A percentile compares a stretch with the other conserved stretches of the same genome.
phyloP scores from a whole-genome alignment of 345 rosid species.

The Raphanus raphanistrum region DNA sequence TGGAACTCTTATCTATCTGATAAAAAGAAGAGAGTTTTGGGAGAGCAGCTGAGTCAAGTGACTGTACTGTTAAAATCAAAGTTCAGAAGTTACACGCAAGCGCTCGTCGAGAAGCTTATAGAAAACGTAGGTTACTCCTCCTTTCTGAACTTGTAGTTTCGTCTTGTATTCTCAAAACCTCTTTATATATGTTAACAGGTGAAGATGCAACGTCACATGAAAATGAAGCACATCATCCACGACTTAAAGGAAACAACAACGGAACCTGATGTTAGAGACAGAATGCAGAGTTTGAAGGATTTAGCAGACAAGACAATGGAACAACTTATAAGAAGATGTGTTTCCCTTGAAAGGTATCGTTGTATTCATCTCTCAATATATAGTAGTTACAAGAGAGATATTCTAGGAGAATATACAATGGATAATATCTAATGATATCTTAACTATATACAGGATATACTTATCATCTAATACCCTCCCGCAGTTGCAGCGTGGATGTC shows the following conservation, averaged over 20 bases:
- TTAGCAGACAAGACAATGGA: constrained; percentile 56
- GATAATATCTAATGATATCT: background rate
- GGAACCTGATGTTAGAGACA: constrained; percentile 60
- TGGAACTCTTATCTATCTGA: constrained; percentile 68
- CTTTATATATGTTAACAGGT: constrained; percentile 43
- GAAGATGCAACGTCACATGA: constrained; percentile 60
- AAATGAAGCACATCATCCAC: constrained; percentile 71
- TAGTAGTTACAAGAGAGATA: too few species aligned
- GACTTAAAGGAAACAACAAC: constrained; percentile 63
- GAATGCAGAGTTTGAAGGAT: constrained; percentile 78
- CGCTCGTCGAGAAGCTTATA: constrained; percentile 71
- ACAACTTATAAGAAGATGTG: too few species aligned
- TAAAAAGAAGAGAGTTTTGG: constrained; percentile 54
- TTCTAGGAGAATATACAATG: background rate
- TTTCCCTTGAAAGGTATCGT: too few species aligned
- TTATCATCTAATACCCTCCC: background rate
- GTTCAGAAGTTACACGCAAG: constrained; percentile 68
- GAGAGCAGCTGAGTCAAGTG: constrained; percentile 71
- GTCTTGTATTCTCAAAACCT: too few species aligned
- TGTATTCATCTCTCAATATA: too few species aligned
- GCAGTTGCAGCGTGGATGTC: background rate
- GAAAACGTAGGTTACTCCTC: constrained; percentile 63
- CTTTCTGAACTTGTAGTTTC: background rate
- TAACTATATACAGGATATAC: background rate
- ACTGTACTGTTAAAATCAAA: constrained; percentile 76